phyloP scores from a whole-genome alignment of 257 asterid species.

The Osmanthus fragrans region DNA sequence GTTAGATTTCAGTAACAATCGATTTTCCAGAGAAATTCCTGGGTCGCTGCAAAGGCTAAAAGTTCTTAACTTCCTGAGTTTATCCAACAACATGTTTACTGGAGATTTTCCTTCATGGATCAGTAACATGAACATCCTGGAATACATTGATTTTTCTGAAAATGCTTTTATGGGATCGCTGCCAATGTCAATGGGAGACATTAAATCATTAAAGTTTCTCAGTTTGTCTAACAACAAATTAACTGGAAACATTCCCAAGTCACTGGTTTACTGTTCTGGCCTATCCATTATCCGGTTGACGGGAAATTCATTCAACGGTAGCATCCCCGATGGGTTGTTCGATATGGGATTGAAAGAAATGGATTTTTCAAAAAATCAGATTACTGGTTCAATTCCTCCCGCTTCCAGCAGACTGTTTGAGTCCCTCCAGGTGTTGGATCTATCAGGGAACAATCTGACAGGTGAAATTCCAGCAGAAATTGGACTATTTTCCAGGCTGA shows the following conservation, averaged over 20 bases:
- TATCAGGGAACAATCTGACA: slow-evolving; percentile 62
- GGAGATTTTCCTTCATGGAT: slow-evolving; percentile 87
- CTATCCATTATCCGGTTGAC: slow-evolving; percentile 52
- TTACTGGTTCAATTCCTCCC: slow-evolving; percentile 62
- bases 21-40: slow-evolving; percentile 53
- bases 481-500: slow-evolving; percentile 69
- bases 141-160: slow-evolving; percentile 54
- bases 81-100: slow-evolving; percentile 48
- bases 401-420: slow-evolving; percentile 63
- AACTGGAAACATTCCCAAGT: slow-evolving; percentile 57
- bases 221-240: slow-evolving; percentile 48
- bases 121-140: slow-evolving; percentile 43
- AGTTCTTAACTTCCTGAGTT: slow-evolving; percentile 37
- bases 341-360: slow-evolving; percentile 64
- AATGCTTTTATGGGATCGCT: slow-evolving; percentile 58
- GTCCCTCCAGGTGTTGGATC: slow-evolving; percentile 63
- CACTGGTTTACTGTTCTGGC: slow-evolving; percentile 38
- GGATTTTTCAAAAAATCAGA: slow-evolving; percentile 70
- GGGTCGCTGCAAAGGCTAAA: slow-evolving; percentile 54
- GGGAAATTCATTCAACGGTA: slow-evolving; percentile 58
- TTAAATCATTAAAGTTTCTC: slow-evolving; percentile 47
- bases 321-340: slow-evolving; percentile 61
- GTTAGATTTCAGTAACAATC: slow-evolving; percentile 58
- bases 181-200: slow-evolving; percentile 55
- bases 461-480: slow-evolving; percentile 79